Base-by-base conservation (phyloP, 768 basidiomycete genomes). In the Suillus alpinus region DNA sequence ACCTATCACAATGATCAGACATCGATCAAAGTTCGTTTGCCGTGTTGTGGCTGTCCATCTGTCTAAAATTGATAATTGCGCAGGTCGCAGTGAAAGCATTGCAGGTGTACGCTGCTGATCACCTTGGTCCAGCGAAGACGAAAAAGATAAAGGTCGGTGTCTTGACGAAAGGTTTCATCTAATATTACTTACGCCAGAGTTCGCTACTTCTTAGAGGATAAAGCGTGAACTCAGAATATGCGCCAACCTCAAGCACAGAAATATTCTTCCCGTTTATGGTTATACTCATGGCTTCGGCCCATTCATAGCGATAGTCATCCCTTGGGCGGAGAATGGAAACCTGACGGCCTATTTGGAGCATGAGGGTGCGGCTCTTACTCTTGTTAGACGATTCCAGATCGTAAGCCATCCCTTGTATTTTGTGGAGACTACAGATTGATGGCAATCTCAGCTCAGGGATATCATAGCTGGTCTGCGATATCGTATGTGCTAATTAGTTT, bases 291-390 rank as follows among this genome's bases (percentile, higher is more conserved):
- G 68, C 36, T 76, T 76, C 43, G 72, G 76, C n/a, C 63, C 59
- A 44, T 66, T 71, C 23, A 59, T 63, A 4, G 72, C 75, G 8
- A 68, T 76, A 68, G 73, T 77, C 49, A 74, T 67, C 50, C 75
- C 73, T 3, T 76, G 75, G 75, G 29, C 73, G n/a, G 72, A 72
- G 52, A 69, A 69, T 13, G 76, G 76, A 16, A 65, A 65, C 1
- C 49, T 76, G 6, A 65, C 59, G 1, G 57, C 32, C 43, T 70
- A 71, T 58, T 64, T 76, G 14, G 62, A 67, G 4, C 36, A 6
- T 36, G 14, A 62, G 8, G 58, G 52, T 31, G 57, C 61, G 31
- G 59, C 14, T 10, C 57, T 69, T 8, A 26, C 26, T 26, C 2
- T 63, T 1, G 12, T 47, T 7, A 50, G 47, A 7, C 57, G 61